These are phyloP conservation scores for Helenozyma rhizophorensis DNA, from an alignment of 805 yeast genomes.

Conservation along the genomic window DNA sequence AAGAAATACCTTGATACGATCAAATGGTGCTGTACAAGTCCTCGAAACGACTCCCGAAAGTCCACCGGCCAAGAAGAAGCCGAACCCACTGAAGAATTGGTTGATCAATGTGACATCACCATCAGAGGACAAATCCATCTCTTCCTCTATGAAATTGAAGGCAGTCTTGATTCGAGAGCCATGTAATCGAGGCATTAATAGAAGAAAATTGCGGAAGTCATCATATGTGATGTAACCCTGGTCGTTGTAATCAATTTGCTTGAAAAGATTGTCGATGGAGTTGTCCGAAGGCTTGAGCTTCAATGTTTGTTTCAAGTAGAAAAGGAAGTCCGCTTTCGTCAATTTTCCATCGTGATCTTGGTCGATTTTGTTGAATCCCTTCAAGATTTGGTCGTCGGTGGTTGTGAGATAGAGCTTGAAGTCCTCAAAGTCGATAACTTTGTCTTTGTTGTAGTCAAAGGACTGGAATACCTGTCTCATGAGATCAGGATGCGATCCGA, in stretches of 20 bases:
- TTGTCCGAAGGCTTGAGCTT: slow-evolving; percentile 49
- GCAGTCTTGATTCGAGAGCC: slow-evolving; percentile 82
- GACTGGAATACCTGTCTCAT: slow-evolving; percentile 52
- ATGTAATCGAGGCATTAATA: slow-evolving; percentile 75
- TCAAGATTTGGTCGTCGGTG: slow-evolving; percentile 68
- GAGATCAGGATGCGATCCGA: slow-evolving; percentile 56
- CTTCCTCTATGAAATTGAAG: slow-evolving; percentile 73
- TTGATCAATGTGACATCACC: slow-evolving; percentile 86
- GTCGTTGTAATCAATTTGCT: slow-evolving; percentile 48
- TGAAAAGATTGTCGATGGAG: slow-evolving; percentile 54
- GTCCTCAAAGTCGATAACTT: slow-evolving; percentile 56
- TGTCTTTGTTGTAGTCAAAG: slow-evolving; percentile 56
- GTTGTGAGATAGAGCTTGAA: slow-evolving; percentile 59
- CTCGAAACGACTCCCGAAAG: slow-evolving; percentile 92
- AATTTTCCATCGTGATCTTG: slow-evolving; percentile 69
- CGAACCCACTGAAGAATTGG: slow-evolving; percentile 78
- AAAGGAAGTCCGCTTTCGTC: slow-evolving; percentile 58
- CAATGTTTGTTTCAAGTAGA: slow-evolving; percentile 53
- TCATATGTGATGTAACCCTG: slow-evolving; percentile 74
- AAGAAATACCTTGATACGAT: slow-evolving; percentile 86
- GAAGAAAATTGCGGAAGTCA: slow-evolving; percentile 78
- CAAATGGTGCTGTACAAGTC: slow-evolving; percentile 96
- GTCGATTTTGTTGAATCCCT: slow-evolving; percentile 68
- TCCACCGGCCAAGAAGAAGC: slow-evolving; percentile 93
- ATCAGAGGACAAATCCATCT: slow-evolving; percentile 75